Base-by-base conservation (phyloP, 331 rosid genomes). In the Pyrus hybrid region DNA sequence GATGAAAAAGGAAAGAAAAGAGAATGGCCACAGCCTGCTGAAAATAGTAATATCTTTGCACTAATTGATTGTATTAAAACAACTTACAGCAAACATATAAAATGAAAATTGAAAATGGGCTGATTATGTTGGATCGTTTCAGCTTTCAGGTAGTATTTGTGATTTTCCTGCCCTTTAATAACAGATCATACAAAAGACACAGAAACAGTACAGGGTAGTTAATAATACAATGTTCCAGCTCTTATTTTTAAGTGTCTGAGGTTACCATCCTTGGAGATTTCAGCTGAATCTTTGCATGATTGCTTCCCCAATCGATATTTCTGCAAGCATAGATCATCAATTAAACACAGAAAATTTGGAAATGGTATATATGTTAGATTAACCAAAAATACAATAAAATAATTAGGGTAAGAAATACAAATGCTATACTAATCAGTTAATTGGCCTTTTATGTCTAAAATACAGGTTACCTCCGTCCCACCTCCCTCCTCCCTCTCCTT, bases 221-320 rank as follows among this genome's bases (percentile, higher is more conserved):
- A 53, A 14, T 26, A 26, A 30, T 75, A 54, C 12, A 76, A 57
- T 13, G 37, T 11, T 13, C 54, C 25, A 33, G 67, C 13, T 67
- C 33, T 53, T 33, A 21, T 76, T 30, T 35, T 53, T 5, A 54
- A 75, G 69, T 63, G 56, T 23, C 30, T 37, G 43, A 49, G 63
- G 68, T 29, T 30, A 87, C 91, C 91, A 58, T 87, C 88, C 79
- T 82, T 87, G 1, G 87, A 80, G 80, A 63, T 84, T 33, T 87
- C 91, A 11, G 79, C 77, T 10, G 77, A 82, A 26, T 87, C 88
- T 88, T 82, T 87, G 84, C 82, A 77, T 17, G 90, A 77, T 76
- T 85, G 91, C 82, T 85, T 87, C 65, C 91, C 88, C 29, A 87
- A 57, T 69, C 91, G 85, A 63, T 80, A 87, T 78, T 87, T 87